Evolutionary conservation across 2,329 filamentous ascomycete species (phyloP).

Genomic region (Verticillium isaacii): DNA sequence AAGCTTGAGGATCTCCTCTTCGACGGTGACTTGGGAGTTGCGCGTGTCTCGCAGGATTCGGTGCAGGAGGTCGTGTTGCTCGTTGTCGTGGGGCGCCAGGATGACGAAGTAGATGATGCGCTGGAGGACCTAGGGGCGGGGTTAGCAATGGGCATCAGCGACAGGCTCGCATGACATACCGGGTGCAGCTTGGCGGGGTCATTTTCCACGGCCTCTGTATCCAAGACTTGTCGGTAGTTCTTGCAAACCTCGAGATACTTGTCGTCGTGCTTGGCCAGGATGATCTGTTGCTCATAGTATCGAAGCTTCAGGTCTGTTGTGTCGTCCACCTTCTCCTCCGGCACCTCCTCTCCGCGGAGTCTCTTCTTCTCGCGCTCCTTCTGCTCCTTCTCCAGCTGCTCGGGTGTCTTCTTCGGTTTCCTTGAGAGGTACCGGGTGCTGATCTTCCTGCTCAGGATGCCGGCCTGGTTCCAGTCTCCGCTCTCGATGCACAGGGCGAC

Average conservation of each 20-base stretch:
- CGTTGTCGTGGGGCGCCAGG: slow-evolving; percentile 94
- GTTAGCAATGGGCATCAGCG: background rate
- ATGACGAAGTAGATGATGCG: slow-evolving; percentile 97
- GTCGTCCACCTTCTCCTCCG: slow-evolving; percentile 76
- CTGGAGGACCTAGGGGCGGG: slow-evolving; percentile 68
- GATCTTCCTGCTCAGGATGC: slow-evolving; percentile 93
- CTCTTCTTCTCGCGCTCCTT: slow-evolving; percentile 85
- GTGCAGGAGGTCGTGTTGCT: slow-evolving; percentile 95
- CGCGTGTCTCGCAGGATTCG: slow-evolving; percentile 83
- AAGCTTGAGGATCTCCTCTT: slow-evolving; percentile 83
- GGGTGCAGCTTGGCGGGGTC: slow-evolving; percentile 81
- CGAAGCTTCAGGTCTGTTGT: slow-evolving; percentile 93
- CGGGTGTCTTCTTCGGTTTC: slow-evolving; percentile 84
- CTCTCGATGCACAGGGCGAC: slow-evolving; percentile 92
- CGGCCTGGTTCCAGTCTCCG: slow-evolving; percentile 92
- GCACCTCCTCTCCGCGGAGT: slow-evolving; percentile 72
- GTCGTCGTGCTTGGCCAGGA: slow-evolving; percentile 89
- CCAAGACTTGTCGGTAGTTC: slow-evolving; percentile 92
- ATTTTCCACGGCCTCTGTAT: slow-evolving; percentile 92
- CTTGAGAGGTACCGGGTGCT: slow-evolving; percentile 87
- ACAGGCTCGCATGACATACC: slow-evolving; percentile 46
- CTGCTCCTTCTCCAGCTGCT: slow-evolving; percentile 85
- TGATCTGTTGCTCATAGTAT: slow-evolving; percentile 97
- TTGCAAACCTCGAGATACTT: slow-evolving; percentile 98
- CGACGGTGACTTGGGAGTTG: slow-evolving; percentile 70